Percentiles rank a stretch among this genome's conserved stretches.
Conservation (phyloP, 1,284 basidiomycete species). For the Calocybe gambosa region DNA sequence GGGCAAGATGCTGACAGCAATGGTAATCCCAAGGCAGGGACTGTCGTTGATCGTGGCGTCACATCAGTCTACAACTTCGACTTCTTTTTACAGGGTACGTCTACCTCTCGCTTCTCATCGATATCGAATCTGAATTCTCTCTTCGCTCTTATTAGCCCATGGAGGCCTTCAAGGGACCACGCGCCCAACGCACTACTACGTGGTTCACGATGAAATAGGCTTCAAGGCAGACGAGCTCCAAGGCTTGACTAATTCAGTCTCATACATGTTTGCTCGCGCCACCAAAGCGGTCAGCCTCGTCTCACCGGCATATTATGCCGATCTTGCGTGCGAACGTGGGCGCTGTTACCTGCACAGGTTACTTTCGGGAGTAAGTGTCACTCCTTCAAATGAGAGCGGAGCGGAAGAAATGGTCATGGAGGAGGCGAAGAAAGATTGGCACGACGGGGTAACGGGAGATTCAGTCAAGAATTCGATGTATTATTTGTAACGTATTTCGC, state of each 20-base stretch:
- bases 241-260: constrained; percentile 52
- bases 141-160: constrained; percentile 39
- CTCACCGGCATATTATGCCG: constrained; percentile 74
- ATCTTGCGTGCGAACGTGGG: constrained; percentile 72
- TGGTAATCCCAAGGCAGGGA: constrained; percentile 68
- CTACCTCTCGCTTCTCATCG: neutral
- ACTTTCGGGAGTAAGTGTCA: constrained; percentile 46
- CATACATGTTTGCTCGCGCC: constrained; percentile 73
- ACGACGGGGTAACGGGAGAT: constrained; percentile 43
- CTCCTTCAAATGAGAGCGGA: constrained; percentile 26
- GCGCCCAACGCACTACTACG: constrained; percentile 71
- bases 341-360: constrained; percentile 67
- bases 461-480: constrained; percentile 63
- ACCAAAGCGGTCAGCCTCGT: constrained; percentile 76
- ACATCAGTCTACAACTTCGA: constrained; percentile 71
- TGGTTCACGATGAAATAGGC: constrained; percentile 67
- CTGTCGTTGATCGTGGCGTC: constrained; percentile 66
- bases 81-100: constrained; percentile 62
- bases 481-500: constrained; percentile 64
- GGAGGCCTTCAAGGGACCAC: constrained; percentile 62
- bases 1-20: constrained; percentile 45
- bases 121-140: neutral
- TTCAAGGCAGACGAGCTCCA: constrained; percentile 67
- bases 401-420: constrained; percentile 44
- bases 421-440: constrained; percentile 54